A percentile compares a stretch with the other conserved stretches of the same genome.
Conservation (phyloP, 768 basidiomycete genomes). For the Pleurotus citrinopileatus region DNA sequence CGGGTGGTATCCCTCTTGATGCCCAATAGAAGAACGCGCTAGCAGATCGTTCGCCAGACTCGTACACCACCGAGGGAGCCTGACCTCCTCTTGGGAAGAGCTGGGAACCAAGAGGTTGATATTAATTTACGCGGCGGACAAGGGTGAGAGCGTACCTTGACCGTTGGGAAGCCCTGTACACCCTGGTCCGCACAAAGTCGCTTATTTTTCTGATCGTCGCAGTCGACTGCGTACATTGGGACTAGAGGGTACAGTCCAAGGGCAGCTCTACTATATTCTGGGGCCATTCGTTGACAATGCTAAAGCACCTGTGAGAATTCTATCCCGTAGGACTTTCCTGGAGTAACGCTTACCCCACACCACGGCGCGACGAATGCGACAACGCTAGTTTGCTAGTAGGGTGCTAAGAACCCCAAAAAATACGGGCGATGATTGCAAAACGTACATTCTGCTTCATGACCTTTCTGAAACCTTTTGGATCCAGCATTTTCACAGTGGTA, state of each 20-base stretch:
- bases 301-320: slow-evolving; percentile 23
- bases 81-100: slow-evolving; percentile 77
- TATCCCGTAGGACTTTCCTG: neutral
- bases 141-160: slow-evolving; percentile 61
- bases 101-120: slow-evolving; percentile 31
- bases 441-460: slow-evolving; percentile 76
- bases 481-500: slow-evolving; percentile 70
- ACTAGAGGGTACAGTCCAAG: slow-evolving; percentile 75
- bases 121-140: too few relatives aligned
- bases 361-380: slow-evolving; percentile 95
- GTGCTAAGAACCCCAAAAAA: neutral
- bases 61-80: slow-evolving; percentile 60
- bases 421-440: slow-evolving; percentile 8
- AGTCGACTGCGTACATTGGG: slow-evolving; percentile 92
- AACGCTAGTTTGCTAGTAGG: slow-evolving; percentile 61
- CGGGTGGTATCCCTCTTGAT: slow-evolving; percentile 68
- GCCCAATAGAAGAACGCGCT: slow-evolving; percentile 76
- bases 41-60: slow-evolving; percentile 67
- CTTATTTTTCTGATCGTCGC: slow-evolving; percentile 81
- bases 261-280: slow-evolving; percentile 84
- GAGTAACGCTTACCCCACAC: slow-evolving; percentile 82
- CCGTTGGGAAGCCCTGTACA: slow-evolving; percentile 89
- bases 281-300: slow-evolving; percentile 85
- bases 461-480: slow-evolving; percentile 65
- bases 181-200: slow-evolving; percentile 79